A percentile compares a stretch with the other conserved stretches of the same genome.
Conservation (phyloP, 2,329 filamentous ascomycete genomes). For the Chaetomiaceae sp. region DNA sequence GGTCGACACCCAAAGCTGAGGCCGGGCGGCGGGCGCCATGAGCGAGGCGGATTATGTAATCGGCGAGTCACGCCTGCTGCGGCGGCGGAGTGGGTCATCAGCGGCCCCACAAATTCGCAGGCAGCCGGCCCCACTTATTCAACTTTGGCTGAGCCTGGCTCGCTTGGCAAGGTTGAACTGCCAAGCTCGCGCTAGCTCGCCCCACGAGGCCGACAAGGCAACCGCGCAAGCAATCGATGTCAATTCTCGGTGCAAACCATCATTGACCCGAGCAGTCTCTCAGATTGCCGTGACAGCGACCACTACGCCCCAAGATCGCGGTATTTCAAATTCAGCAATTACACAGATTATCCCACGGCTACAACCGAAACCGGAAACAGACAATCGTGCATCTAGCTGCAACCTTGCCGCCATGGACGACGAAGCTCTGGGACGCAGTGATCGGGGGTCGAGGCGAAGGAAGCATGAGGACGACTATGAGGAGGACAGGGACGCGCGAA, state of each 20-base stretch:
- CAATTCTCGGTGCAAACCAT: too few species aligned
- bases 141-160: too few species aligned
- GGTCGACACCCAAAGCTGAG: conserved; percentile 1
- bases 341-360: too few species aligned
- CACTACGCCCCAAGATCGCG: too few species aligned
- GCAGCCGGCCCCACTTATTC: conserved; percentile 4
- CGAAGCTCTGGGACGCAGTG: conserved; percentile 7
- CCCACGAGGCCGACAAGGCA: neutral
- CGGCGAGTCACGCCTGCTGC: conserved; percentile 8
- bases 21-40: conserved; percentile 1
- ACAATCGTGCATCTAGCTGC: neutral
- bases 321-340: neutral
- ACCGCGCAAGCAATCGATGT: too few species aligned
- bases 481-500: conserved; percentile 10
- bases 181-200: neutral
- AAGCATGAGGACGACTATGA: conserved; percentile 16
- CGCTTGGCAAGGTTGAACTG: too few species aligned
- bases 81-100: too few species aligned
- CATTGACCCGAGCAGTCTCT: too few species aligned
- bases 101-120: neutral
- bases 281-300: too few species aligned
- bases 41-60: conserved; percentile 14
- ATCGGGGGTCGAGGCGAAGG: conserved; percentile 16
- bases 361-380: neutral
- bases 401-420: conserved; percentile 16